Evolutionary conservation across 177 flowering plant species (phyloP).

Genomic region (Vitis hybrid): DNA sequence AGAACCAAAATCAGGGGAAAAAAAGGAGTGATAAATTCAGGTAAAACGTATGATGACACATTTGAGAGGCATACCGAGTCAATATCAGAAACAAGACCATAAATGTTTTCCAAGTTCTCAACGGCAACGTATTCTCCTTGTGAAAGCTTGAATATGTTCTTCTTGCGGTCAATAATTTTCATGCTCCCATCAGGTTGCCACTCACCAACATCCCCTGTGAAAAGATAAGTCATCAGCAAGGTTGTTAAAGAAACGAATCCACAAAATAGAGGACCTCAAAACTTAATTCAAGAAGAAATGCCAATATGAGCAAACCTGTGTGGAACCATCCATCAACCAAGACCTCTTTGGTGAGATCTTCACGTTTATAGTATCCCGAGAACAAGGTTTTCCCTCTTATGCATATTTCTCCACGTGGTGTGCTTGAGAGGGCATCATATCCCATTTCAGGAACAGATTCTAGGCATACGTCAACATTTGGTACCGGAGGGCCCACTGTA

Average conservation of each 20-base stretch:
- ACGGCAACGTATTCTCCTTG: conserved; percentile 99
- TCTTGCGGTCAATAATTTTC: conserved; percentile 97
- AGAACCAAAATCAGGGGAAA: too few species aligned
- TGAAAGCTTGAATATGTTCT: conserved; percentile 97
- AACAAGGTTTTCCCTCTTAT: conserved; percentile 77
- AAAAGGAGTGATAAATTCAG: too few species aligned
- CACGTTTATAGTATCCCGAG: conserved; percentile 90
- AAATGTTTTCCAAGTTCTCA: conserved; percentile 91
- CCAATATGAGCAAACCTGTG: conserved; percentile 59
- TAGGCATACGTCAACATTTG: conserved; percentile 83
- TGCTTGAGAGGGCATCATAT: conserved; percentile 81
- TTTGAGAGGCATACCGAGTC: conserved; percentile 56
- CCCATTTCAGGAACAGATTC: conserved; percentile 99
- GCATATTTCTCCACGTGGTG: conserved; percentile 94
- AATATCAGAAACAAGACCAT: conserved; percentile 56
- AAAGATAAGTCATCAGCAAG: conserved; percentile 15
- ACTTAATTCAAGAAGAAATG: not conserved
- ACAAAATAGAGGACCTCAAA: not conserved
- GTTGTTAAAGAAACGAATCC: conserved; percentile 3
- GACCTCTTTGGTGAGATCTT: conserved; percentile 88
- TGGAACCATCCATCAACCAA: conserved; percentile 95
- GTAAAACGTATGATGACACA: too few species aligned
- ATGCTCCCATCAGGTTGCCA: conserved; percentile 95
- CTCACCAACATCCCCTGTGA: conserved; percentile 93
- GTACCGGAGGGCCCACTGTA: conserved; percentile 95